Evolutionary conservation across 78 protist species (phyloP), one percentile per base, ranked within the genome.

Genomic region (Bodo saltans): DNA sequence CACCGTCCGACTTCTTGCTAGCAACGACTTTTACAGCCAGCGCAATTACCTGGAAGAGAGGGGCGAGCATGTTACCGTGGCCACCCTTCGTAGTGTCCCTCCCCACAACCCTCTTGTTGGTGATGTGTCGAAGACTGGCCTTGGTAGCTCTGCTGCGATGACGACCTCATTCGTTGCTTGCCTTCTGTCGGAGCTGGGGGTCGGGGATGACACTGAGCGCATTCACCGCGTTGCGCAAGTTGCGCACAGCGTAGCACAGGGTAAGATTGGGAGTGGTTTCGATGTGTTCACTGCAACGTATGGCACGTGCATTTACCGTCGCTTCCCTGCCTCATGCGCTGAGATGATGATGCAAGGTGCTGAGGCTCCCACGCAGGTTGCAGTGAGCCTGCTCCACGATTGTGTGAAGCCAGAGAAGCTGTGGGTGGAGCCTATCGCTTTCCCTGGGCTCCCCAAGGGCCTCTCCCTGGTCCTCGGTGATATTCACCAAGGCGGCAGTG

Each of bases 191-290:
- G n/a, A 32, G 69, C 30, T 60, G n/a, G 74, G 52, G 60, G 42
- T 40, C 74, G 0, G 23, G 3, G 80, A 83, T 28, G 12, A 12
- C 12, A 3, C 33, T 17, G 35, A 29, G 53, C 67, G 1, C 29
- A 33, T 89, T 38, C 94, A 93, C 82, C 70, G 85, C 42, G 41
- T 90, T 3, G 92, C 96, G 29, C 96, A 93, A 72, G 35, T 83
- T 41, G n/a, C 87, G 34, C 96, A 93, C 84, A 89, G 93, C 67
- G 53, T 72, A 17, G 94, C 96, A 4, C 96, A 93, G 70, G 94
- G 93, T 35, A 90, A 90, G 74, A 80, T 93, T 33, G 96, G 96
- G 30, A 80, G 89, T 72, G 96, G 96, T 26, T 93, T 93, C 72
- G 96, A 93, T 74, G 91, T 93, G 34, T 71, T 87, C 37, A 37